Evolutionary conservation across 2,329 filamentous ascomycete genomes (phyloP).

Genomic region (Neofusicoccum kwambonambiense): DNA sequence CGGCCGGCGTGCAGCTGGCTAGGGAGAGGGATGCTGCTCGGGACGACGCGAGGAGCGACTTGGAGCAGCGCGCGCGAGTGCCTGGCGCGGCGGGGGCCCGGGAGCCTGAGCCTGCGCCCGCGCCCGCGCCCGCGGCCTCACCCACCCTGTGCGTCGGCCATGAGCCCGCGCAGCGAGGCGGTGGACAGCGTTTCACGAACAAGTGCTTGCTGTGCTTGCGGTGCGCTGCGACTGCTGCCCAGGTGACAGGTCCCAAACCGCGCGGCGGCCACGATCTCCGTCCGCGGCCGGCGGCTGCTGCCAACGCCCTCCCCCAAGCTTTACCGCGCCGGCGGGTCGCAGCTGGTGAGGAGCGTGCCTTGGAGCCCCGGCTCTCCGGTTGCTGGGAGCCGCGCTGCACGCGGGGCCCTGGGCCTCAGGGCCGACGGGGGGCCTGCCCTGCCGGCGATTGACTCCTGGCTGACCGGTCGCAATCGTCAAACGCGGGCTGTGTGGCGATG

Average conservation of each 20-base stretch:
- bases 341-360: background rate
- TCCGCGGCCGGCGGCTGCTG: background rate
- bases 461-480: background rate
- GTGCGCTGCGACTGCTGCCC: background rate
- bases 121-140: no score
- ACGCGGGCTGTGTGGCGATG: background rate
- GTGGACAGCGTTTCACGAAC: background rate
- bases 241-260: background rate
- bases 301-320: background rate
- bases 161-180: background rate
- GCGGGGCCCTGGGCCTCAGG: background rate
- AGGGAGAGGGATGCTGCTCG: background rate
- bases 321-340: constrained; percentile 8
- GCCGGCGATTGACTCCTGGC: background rate
- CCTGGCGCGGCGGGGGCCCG: no score
- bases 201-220: no score
- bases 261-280: background rate
- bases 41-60: background rate
- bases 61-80: no score
- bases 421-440: background rate
- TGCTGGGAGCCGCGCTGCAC: background rate
- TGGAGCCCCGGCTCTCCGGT: background rate
- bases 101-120: no score
- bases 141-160: no score
- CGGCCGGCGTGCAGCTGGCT: no score